Conservation (phyloP, 176 grass and related monocot genomes). For the Aegilops tauschii region DNA sequence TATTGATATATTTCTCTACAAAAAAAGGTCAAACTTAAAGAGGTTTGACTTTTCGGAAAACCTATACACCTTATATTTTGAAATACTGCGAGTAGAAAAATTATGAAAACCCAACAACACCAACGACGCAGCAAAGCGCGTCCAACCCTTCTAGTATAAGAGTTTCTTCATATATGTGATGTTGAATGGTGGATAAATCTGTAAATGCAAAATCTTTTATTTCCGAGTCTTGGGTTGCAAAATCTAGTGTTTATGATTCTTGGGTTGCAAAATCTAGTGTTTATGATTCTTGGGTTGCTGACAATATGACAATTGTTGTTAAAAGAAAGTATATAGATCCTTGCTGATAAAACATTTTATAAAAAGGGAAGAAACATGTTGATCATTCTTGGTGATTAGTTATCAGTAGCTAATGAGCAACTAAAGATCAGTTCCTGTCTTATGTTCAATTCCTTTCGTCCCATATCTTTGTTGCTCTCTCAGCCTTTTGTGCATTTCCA, state of each 20-base stretch:
- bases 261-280: background rate
- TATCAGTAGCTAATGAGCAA: background rate
- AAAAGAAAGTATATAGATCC: background rate
- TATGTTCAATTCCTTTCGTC: background rate
- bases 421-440: background rate
- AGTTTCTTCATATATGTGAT: background rate
- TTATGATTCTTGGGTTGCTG: background rate
- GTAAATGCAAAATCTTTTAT: background rate
- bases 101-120: no score
- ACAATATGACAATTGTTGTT: background rate
- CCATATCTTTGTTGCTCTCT: background rate
- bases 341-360: background rate
- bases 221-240: no score
- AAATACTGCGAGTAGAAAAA: no score
- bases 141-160: background rate
- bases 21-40: no score
- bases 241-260: background rate
- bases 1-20: no score
- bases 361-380: background rate
- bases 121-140: no score
- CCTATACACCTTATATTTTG: no score
- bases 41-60: no score
- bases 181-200: background rate
- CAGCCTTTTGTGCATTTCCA: conserved; percentile 17
- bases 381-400: background rate